Evolutionary conservation across 1,284 basidiomycete genomes (phyloP), one percentile per base, ranked within the genome.

Genomic region (Ceratobasidium theobromae): DNA sequence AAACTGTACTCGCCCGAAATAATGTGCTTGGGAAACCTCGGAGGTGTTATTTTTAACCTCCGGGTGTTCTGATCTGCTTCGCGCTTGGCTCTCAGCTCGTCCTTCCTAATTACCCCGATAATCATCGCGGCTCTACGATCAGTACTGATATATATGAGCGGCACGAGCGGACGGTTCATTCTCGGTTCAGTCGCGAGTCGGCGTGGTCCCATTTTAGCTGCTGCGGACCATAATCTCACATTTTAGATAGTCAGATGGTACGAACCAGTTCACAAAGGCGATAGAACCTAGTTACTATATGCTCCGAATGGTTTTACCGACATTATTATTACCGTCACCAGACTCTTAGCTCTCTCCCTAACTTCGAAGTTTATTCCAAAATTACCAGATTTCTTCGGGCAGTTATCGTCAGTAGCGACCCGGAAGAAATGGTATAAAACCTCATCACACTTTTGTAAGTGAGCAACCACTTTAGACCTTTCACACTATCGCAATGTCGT

Each of bases 221-320:
- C n/a, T n/a, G n/a, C n/a, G n/a, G n/a, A n/a, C n/a, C n/a, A n/a
- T n/a, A n/a, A n/a, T n/a, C n/a, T n/a, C n/a, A n/a, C n/a, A n/a
- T n/a, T 58, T 48, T 48, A 6, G 23, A 9, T 12, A 46, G 28
- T 58, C 55, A 35, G 25, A 33, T 48, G 55, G 27, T 6, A 32
- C 41, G 9, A 35, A 18, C 28, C 1, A 48, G 46, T 21, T 5
- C 53, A 25, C 41, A 35, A 48, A 33, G 14, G 9, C 23, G 16
- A 58, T 30, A 41, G 43, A 33, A 40, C 43, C 28, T 21, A 27
- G 9, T 48, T 48, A 23, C 55, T 30, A 58, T n/a, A n/a, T n/a
- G n/a, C n/a, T n/a, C n/a, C 45, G 55, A 41, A 23, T 28, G n/a
- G 43, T 58, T 58, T 25, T 58, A 11, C 55, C 55, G 55, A 58